phyloP scores from a whole-genome alignment of 2,329 filamentous ascomycete genomes.

The Colletotrichum godetiae region DNA sequence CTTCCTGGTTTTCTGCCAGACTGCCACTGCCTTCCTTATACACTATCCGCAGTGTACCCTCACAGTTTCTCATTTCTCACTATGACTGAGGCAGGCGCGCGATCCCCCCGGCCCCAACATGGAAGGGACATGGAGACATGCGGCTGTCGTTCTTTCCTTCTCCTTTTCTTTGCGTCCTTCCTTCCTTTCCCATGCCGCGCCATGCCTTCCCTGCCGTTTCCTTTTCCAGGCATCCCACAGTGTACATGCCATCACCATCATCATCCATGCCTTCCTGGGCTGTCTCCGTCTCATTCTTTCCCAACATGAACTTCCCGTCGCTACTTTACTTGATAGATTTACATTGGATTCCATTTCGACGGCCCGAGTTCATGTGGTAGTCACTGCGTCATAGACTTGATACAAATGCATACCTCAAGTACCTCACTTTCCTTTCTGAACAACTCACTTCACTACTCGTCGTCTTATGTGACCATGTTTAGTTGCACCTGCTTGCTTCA shows the following conservation, averaged over 20 bases:
- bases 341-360: background rate
- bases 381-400: background rate
- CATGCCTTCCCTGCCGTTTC: background rate
- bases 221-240: background rate
- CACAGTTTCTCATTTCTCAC: too few relatives aligned
- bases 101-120: background rate
- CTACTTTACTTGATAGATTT: too few relatives aligned
- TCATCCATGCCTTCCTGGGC: background rate
- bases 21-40: too few relatives aligned
- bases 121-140: background rate
- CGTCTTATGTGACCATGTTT: background rate
- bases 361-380: background rate
- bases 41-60: too few relatives aligned
- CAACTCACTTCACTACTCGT: background rate
- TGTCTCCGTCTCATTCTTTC: background rate
- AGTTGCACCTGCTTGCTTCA: background rate
- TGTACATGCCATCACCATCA: background rate
- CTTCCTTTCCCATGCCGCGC: background rate
- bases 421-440: background rate
- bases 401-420: background rate
- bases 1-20: too few relatives aligned
- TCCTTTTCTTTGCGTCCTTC: background rate
- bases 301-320: background rate
- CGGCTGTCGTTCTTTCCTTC: constrained; percentile 3
- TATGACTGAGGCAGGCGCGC: background rate